Percentiles rank a stretch among this genome's conserved stretches.
phyloP scores from a whole-genome alignment of 805 yeast genomes.

The Torulaspora indica region DNA sequence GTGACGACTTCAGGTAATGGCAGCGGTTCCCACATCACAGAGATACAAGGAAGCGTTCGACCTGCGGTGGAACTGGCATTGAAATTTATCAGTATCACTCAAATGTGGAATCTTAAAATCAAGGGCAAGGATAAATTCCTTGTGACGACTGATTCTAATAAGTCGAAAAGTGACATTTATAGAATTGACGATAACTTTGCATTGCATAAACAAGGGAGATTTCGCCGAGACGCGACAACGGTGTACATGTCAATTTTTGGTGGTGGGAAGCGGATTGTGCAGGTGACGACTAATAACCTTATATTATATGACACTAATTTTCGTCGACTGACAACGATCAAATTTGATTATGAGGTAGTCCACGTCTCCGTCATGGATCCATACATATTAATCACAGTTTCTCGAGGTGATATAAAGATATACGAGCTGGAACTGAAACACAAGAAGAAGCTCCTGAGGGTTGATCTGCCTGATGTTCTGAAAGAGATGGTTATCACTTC shows the following conservation, averaged over 20 bases:
- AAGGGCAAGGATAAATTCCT: constrained; percentile 50
- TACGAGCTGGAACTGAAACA: constrained; percentile 42
- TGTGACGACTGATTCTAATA: constrained; percentile 64
- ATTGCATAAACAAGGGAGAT: constrained; percentile 55
- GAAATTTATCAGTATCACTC: constrained; percentile 64
- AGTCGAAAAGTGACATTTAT: constrained; percentile 63
- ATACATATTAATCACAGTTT: constrained; percentile 55
- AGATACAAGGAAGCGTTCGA: constrained; percentile 62
- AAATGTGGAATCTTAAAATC: constrained; percentile 63
- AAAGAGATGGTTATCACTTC: constrained; percentile 57
- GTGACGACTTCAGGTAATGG: constrained; percentile 67
- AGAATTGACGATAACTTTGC: constrained; percentile 58
- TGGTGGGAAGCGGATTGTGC: constrained; percentile 56
- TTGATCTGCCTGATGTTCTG: constrained; percentile 37
- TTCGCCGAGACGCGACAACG: constrained; percentile 59
- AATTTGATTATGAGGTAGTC: constrained; percentile 56
- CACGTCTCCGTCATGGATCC: constrained; percentile 61
- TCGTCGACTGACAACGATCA: constrained; percentile 47
- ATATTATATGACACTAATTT: constrained; percentile 60
- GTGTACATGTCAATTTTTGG: constrained; percentile 61
- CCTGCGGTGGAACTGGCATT: constrained; percentile 65
- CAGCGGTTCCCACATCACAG: constrained; percentile 49
- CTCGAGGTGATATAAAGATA: constrained; percentile 67
- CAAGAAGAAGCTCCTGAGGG: constrained; percentile 35
- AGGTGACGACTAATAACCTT: constrained; percentile 64